Evolutionary conservation across 2,329 filamentous ascomycete genomes (phyloP).

Genomic region (Claviceps pazoutovae): DNA sequence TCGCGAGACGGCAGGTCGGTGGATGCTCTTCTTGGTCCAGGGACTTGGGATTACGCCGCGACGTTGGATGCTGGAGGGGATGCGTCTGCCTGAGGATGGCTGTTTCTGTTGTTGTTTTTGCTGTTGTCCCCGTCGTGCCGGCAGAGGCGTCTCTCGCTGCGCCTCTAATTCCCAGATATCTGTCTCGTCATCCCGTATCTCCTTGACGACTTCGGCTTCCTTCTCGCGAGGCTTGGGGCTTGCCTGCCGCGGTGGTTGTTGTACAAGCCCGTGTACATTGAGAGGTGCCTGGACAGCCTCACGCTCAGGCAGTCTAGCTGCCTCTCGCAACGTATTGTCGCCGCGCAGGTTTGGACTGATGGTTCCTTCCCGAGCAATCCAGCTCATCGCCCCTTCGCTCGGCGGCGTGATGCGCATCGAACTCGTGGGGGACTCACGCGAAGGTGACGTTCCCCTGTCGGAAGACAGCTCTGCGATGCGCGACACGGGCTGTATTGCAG

Average conservation of each 20-base stretch:
- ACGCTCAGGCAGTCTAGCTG: conserved; percentile 8
- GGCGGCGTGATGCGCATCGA: conserved; percentile 19
- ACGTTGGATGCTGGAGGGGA: conserved; percentile 10
- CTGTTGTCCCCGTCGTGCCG: conserved; percentile 12
- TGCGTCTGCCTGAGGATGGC: conserved; percentile 16
- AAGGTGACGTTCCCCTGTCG: conserved; percentile 4
- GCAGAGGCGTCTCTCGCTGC: conserved; percentile 28
- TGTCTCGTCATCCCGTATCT: conserved; percentile 26
- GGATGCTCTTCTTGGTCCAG: conserved; percentile 21
- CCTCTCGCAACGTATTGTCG: conserved; percentile 20
- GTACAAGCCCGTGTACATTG: conserved; percentile 7
- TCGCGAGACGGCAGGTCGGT: conserved; percentile 1
- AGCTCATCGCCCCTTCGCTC: conserved; percentile 29
- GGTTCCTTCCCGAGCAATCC: conserved; percentile 25
- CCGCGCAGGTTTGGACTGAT: conserved; percentile 23
- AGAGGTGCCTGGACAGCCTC: neutral
- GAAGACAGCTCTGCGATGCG: conserved; percentile 11
- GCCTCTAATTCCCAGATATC: conserved; percentile 47
- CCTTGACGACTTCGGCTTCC: conserved; percentile 8
- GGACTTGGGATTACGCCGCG: conserved; percentile 22
- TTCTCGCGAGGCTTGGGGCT: neutral
- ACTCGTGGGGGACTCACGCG: conserved; percentile 17
- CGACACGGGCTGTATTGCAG: conserved; percentile 17
- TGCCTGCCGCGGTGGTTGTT: conserved; percentile 6
- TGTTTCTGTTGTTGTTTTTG: conserved; percentile 11